Conservation (phyloP, 331 rosid genomes). For the Pyrus hybrid region DNA sequence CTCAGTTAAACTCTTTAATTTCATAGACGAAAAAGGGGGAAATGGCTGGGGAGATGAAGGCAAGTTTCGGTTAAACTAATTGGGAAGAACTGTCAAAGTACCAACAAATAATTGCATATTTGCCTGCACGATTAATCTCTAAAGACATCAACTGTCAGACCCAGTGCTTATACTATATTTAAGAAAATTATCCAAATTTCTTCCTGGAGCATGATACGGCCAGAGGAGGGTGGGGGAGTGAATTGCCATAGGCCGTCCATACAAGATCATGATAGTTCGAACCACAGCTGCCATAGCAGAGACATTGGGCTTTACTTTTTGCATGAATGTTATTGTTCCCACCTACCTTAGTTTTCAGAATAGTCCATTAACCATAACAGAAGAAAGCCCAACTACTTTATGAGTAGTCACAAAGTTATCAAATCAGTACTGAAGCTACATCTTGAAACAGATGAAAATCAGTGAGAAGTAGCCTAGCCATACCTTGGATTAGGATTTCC, state of each 20-base stretch:
- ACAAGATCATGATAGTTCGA: background rate
- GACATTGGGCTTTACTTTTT: background rate
- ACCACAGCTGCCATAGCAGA: background rate
- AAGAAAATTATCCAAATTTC: background rate
- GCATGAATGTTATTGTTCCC: constrained; percentile 5
- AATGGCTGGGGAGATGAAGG: background rate
- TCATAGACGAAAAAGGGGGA: background rate
- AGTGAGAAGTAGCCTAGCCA: background rate
- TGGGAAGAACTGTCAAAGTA: background rate
- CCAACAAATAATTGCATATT: background rate
- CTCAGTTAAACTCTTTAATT: background rate
- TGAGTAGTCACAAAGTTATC: background rate
- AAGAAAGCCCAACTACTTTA: background rate
- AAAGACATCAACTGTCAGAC: background rate
- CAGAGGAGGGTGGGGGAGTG: background rate
- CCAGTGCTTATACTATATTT: background rate
- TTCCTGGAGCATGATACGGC: background rate
- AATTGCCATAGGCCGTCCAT: background rate
- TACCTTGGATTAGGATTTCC: constrained; percentile 99
- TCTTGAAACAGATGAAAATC: constrained; percentile 4
- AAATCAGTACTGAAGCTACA: background rate
- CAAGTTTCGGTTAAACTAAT: background rate
- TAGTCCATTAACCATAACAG: background rate
- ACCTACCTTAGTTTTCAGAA: background rate
- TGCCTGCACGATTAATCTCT: background rate